phyloP scores from a whole-genome alignment of 148 eudicot genomes.

The Polygonum aviculare region DNA sequence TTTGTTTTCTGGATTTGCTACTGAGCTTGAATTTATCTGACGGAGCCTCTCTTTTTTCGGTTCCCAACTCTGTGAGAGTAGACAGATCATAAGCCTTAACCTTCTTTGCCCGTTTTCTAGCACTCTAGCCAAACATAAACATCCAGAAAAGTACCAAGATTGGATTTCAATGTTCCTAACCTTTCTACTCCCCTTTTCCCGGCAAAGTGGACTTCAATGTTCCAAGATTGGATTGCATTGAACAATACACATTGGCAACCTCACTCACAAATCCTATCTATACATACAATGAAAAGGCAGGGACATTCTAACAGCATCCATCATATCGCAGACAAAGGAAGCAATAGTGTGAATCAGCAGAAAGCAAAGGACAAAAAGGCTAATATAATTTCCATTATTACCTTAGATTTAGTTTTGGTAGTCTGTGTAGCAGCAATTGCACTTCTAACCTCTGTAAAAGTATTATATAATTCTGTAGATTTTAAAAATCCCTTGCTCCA shows the following conservation, averaged over 20 bases:
- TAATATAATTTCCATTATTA: neutral
- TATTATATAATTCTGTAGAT: too few relatives aligned
- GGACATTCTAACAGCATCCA: neutral
- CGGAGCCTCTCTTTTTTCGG: slow-evolving; percentile 24
- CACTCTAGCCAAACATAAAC: slow-evolving; percentile 5
- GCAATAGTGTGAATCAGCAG: neutral
- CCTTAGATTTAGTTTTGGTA: slow-evolving; percentile 10
- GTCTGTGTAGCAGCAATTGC: neutral
- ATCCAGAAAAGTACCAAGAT: neutral
- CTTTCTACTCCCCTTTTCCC: too few relatives aligned
- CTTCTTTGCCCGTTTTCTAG: slow-evolving; percentile 53
- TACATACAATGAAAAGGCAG: neutral
- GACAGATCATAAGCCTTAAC: slow-evolving; percentile 77
- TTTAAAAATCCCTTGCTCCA: too few relatives aligned
- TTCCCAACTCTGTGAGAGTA: slow-evolving; percentile 48
- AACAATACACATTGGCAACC: neutral
- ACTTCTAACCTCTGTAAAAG: slow-evolving; percentile 11
- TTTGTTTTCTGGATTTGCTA: slow-evolving; percentile 53
- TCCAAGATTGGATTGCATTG: neutral
- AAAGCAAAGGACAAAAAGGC: neutral
- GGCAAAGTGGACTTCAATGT: neutral
- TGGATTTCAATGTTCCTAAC: too few relatives aligned
- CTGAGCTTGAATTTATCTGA: slow-evolving; percentile 37
- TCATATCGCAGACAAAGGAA: neutral
- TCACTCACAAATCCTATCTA: neutral